Conservation (phyloP, 139 green algal species). For the Raphidocelis subcapitata region DNA sequence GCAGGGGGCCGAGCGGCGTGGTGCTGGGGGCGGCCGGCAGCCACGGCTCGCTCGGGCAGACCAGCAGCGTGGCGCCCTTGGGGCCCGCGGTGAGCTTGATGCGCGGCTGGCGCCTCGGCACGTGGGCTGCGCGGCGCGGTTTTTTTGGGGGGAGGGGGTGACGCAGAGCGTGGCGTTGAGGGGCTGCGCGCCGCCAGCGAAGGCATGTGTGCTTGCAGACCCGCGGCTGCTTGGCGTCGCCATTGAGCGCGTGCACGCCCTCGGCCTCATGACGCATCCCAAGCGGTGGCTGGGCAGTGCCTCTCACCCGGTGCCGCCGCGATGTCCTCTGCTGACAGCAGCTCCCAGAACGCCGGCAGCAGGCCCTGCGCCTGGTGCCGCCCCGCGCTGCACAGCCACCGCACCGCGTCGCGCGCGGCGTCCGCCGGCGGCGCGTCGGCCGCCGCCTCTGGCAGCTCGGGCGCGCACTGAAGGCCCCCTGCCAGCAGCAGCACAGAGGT, state of each 20-base stretch:
- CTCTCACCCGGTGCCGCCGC: constrained; percentile 16
- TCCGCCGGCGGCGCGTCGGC: neutral
- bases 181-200: neutral
- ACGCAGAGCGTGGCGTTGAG: neutral
- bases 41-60: too few species aligned
- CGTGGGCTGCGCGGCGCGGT: neutral
- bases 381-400: constrained; percentile 14
- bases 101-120: neutral
- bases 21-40: too few species aligned
- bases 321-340: constrained; percentile 17
- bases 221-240: neutral
- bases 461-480: constrained; percentile 6
- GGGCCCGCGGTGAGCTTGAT: constrained; percentile 21
- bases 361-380: constrained; percentile 17
- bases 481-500: constrained; percentile 18
- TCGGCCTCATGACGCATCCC: neutral
- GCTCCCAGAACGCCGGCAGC: constrained; percentile 27
- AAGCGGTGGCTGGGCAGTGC: neutral
- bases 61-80: constrained; percentile 21
- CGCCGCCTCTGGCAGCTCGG: neutral
- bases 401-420: neutral
- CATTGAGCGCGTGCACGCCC: neutral
- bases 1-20: too few species aligned
- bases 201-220: neutral
- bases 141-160: neutral